A percentile compares a stretch with the other conserved stretches of the same genome.
phyloP scores from a whole-genome alignment of 352 stramenopile species.

The Blastocystis sp. region DNA sequence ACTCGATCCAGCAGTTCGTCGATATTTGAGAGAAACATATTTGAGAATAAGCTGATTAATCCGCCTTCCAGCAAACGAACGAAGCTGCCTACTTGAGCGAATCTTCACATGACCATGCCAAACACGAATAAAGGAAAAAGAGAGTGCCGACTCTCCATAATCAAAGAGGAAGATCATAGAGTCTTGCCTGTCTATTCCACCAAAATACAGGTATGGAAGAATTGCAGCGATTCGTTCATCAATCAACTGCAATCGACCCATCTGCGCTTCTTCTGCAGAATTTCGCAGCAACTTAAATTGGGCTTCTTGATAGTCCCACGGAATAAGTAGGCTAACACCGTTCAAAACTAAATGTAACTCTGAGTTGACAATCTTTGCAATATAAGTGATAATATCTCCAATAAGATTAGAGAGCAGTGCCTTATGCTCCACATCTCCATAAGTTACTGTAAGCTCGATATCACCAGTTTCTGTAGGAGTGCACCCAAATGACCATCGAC shows the following conservation, averaged over 20 bases:
- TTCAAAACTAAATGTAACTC: background rate
- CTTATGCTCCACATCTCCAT: background rate
- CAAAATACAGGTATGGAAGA: conserved; percentile 29
- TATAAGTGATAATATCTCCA: conserved; percentile 15
- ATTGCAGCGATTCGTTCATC: conserved; percentile 19
- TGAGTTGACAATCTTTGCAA: background rate
- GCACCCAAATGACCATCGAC: background rate
- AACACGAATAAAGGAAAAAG: conserved; percentile 2
- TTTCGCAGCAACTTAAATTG: background rate
- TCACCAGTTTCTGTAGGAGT: background rate
- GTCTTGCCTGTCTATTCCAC: conserved; percentile 14
- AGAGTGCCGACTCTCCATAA: background rate
- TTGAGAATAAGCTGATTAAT: background rate
- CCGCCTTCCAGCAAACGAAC: background rate
- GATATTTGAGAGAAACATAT: conserved; percentile 20
- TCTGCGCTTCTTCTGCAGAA: background rate
- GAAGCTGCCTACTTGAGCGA: background rate
- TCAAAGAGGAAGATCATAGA: background rate
- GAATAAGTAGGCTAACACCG: background rate
- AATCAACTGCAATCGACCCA: background rate
- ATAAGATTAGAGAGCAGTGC: background rate
- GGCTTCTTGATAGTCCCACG: background rate
- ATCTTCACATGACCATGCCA: background rate
- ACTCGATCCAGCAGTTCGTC: background rate
- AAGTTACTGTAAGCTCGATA: background rate